Percentiles rank a stretch among this genome's conserved stretches.
These are phyloP conservation scores for Acorus gramineus DNA, from an alignment of 106 monocot genomes.

Conservation along the genomic window DNA sequence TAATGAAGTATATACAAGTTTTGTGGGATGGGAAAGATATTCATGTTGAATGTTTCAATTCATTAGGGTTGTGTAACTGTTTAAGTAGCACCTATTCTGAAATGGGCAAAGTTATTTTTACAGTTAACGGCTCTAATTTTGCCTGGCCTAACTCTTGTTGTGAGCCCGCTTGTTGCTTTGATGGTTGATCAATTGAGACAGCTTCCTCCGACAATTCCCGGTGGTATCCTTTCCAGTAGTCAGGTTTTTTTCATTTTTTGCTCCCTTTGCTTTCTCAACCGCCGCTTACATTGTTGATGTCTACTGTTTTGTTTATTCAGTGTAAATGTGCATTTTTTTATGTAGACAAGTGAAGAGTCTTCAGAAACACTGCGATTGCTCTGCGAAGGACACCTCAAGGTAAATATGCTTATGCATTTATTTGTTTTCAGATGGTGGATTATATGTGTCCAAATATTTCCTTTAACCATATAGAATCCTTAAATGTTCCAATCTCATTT, in stretches of 20 bases:
- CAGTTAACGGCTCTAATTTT: constrained; percentile 83
- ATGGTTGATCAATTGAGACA: constrained; percentile 93
- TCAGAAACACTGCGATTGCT: constrained; percentile 48
- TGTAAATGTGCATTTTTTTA: constrained; percentile 5
- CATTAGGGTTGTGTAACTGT: too few relatives aligned
- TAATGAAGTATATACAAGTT: too few relatives aligned
- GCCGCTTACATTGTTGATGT: background rate
- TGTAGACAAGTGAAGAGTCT: constrained; percentile 65
- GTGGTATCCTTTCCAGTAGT: constrained; percentile 71
- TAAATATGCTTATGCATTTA: constrained; percentile 11
- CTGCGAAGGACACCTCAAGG: constrained; percentile 71
- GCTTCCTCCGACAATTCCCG: constrained; percentile 60
- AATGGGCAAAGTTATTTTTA: background rate
- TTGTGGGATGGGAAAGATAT: background rate
- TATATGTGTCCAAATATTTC: background rate
- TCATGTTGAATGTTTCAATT: background rate
- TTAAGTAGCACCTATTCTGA: background rate
- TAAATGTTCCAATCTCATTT: too few relatives aligned
- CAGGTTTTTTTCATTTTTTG: constrained; percentile 42
- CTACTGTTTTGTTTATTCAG: too few relatives aligned
- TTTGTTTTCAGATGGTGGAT: background rate
- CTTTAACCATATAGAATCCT: too few relatives aligned
- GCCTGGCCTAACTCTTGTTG: constrained; percentile 76
- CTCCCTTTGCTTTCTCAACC: background rate
- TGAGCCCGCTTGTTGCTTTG: constrained; percentile 84